Percentiles rank a stretch among this genome's conserved stretches.
These are phyloP conservation scores for Irpex lacteus DNA, from an alignment of 1,284 basidiomycete genomes.

Conservation along the genomic window DNA sequence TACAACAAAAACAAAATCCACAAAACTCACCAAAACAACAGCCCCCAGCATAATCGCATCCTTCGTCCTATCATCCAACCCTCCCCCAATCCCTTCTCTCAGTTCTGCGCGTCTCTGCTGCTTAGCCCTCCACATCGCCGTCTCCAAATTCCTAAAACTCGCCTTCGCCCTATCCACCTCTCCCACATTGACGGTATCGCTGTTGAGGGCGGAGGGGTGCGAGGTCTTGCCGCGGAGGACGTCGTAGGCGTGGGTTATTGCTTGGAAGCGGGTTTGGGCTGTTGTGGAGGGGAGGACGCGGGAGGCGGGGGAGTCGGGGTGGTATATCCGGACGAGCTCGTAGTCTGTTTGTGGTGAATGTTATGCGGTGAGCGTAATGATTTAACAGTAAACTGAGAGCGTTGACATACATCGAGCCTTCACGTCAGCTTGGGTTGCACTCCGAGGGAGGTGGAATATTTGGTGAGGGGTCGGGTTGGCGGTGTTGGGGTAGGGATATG, in stretches of 20 bases:
- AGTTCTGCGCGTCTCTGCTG: conserved; percentile 37
- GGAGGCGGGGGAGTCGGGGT: conserved; percentile 61
- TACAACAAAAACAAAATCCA: background rate
- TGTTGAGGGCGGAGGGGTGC: conserved; percentile 9
- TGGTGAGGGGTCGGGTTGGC: conserved; percentile 61
- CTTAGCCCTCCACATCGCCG: conserved; percentile 38
- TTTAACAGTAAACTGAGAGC: background rate
- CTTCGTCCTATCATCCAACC: conserved; percentile 51
- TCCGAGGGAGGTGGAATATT: conserved; percentile 61
- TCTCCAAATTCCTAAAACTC: conserved; percentile 27
- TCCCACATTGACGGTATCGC: conserved; percentile 16
- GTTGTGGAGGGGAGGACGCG: conserved; percentile 41
- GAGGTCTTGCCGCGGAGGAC: conserved; percentile 38
- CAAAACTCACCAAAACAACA: conserved; percentile 41
- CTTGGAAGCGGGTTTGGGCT: conserved; percentile 58
- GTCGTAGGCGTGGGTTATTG: conserved; percentile 61
- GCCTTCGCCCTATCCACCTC: conserved; percentile 33
- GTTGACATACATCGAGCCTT: conserved; percentile 60
- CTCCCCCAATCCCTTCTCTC: conserved; percentile 13
- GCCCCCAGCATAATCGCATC: conserved; percentile 50
- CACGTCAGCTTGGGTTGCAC: conserved; percentile 55
- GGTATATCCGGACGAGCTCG: conserved; percentile 67
- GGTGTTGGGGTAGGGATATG: conserved; percentile 53
- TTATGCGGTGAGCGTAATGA: background rate
- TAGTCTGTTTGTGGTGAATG: conserved; percentile 39